Evolutionary conservation across 2,329 filamentous ascomycete species (phyloP), one percentile per base, ranked within the genome.

Genomic region (Ciborinia camelliae): DNA sequence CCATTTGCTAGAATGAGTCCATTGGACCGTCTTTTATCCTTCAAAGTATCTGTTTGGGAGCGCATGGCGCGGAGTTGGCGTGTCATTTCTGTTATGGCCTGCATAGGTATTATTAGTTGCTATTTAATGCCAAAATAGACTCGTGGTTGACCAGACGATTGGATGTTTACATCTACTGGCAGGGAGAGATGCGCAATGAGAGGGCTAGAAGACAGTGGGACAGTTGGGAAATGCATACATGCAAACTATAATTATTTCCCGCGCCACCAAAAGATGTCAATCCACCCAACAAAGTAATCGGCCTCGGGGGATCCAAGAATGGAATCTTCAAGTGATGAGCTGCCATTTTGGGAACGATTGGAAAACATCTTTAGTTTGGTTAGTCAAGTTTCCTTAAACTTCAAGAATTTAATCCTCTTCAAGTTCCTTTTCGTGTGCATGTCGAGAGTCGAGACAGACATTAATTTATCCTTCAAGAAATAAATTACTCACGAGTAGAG

Each of bases 241-340:
- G 87, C 81, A 89, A 85, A 0, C 85, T 87, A 66, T 90, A 90
- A 63, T 90, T 90, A 68, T 90, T 90, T 0, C 87, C 87, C 7
- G 88, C 87, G 0, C 87, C 88, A 0, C 88, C 87, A 65, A 90
- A 90, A 0, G 83, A 87, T 5, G 87, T 90, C 62, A 90, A 71
- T 0, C 87, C 87, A 0, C 87, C 87, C 0, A 90, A 78, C 0
- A 90, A 74, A 0, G 85, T 88, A 26, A 89, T 79, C 0, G 83
- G 80, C 67, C 84, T 86, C 2, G 74, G 37, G 1, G 78, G 71
- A 1, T 78, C 73, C 0, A 74, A 74, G 0, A 83, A 76, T 0
- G 82, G 78, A 1, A 90, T 71, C 0, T 80, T 80, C 0, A 90
- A 79, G 73, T 89, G 85, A 2, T 82, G 74, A 35, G 82, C 85